Percentiles rank a stretch among this genome's conserved stretches.
Conservation (phyloP, 768 basidiomycete species). For the Mycena haematopus region DNA sequence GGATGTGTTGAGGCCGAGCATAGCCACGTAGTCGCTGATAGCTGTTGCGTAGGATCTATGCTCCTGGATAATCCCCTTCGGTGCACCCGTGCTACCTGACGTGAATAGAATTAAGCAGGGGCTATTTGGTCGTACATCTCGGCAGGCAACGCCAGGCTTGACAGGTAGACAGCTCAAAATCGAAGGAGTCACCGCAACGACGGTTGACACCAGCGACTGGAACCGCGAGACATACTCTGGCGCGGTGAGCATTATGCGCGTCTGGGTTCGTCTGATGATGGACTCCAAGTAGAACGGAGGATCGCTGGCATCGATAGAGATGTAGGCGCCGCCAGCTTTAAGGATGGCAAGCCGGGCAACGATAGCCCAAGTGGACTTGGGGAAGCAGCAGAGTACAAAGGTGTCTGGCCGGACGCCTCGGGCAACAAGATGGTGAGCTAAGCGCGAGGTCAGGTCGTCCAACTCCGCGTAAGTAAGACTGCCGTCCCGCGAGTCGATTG, state of each 20-base stretch:
- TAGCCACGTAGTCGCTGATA: neutral
- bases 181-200: neutral
- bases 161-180: neutral
- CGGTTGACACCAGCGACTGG: neutral
- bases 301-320: conserved; percentile 4
- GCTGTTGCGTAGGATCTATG: conserved; percentile 5
- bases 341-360: conserved; percentile 6
- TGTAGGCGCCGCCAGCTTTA: conserved; percentile 9
- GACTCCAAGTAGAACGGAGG: conserved; percentile 4
- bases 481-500: conserved; percentile 9
- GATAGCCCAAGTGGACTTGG: conserved; percentile 2
- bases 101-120: conserved; percentile 5
- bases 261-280: conserved; percentile 2
- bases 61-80: conserved; percentile 5
- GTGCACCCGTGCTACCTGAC: conserved; percentile 8
- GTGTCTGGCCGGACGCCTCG: conserved; percentile 6
- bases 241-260: conserved; percentile 4
- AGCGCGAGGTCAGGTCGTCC: conserved; percentile 3
- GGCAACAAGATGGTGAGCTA: conserved; percentile 5
- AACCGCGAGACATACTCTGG: neutral
- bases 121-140: conserved; percentile 4
- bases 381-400: conserved; percentile 4
- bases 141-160: neutral
- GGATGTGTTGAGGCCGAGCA: neutral
- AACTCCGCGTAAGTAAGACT: conserved; percentile 8